These are phyloP conservation scores for Sphenostylis stenocarpa DNA, from an alignment of 306 rosid species.

Conservation along the genomic window DNA sequence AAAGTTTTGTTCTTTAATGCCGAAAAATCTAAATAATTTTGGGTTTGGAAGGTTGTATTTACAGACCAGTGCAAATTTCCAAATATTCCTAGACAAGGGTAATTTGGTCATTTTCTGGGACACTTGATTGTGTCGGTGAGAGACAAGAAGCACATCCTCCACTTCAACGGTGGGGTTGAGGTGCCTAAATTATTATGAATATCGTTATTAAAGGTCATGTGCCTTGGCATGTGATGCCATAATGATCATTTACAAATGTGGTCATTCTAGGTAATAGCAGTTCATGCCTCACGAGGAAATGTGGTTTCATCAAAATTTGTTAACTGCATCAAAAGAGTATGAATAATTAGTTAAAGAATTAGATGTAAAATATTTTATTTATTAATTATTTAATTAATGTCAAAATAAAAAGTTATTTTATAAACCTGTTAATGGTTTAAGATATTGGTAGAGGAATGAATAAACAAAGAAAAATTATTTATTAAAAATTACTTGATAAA, in stretches of 20 bases:
- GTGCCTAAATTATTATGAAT: not conserved
- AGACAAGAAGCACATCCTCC: not conserved
- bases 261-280: not conserved
- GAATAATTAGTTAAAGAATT: not conserved
- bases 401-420: too few species aligned
- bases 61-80: not conserved
- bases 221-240: slow-evolving; percentile 27
- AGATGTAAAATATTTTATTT: too few species aligned
- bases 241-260: not conserved
- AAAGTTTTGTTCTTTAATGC: not conserved
- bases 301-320: not conserved
- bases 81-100: not conserved
- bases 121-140: slow-evolving; percentile 19
- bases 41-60: not conserved
- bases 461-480: too few species aligned
- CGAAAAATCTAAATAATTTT: not conserved
- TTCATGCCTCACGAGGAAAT: not conserved
- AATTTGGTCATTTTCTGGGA: not conserved
- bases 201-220: slow-evolving; percentile 31
- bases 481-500: too few species aligned
- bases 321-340: not conserved
- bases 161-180: slow-evolving; percentile 18
- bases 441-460: too few species aligned
- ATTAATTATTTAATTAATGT: too few species aligned
- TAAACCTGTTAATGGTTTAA: too few species aligned